Base-by-base conservation (phyloP, 1,139 yeast species). In the Kurtzmaniella quercitrusa region DNA sequence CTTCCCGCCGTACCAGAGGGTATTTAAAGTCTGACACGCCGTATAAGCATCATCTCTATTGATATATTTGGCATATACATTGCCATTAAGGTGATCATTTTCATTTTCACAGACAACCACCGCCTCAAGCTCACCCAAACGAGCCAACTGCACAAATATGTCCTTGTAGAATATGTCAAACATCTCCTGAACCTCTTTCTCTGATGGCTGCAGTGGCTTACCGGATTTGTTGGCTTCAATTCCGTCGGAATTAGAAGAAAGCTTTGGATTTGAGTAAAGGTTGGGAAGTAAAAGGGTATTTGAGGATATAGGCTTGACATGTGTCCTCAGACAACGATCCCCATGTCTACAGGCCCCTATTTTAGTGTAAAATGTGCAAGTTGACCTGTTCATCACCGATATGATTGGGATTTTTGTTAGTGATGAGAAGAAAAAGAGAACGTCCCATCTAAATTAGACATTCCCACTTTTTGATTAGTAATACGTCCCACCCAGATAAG, bases 261-360 rank as follows among this genome's bases (percentile, higher is more conserved):
- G 36, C 36, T 66, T 68, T 9, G 95, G 91, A 52, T 85, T 83
- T 50, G 79, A 82, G 56, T 83, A 87, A 46, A 91, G 60, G 53
- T 86, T 86, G 38, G 85, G 75, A 48, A 88, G 70, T 38, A 86
- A 68, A 2, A 90, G 72, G 1, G 93, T 84, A 48, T 73, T 73
- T 1, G 95, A 85, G 38, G 69, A 63, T n/a, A 71, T 63, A 1
- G 97, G 96, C 51, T 77, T 76, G 36, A 77, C 70, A 59, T 91
- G 98, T 46, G 75, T 75, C 54, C 94, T 72, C 11, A 93, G 83
- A 58, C 98, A 91, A 55, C 82, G 85, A 48, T 85, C 93, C 2
- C 97, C 97, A 60, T 91, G 97, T 47, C 97, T 74, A 59, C 98
- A 91, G 0, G 96, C 95, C 1, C 98, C 98, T 37, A 90, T 87